Evolutionary conservation across 2,329 filamentous ascomycete species (phyloP).

Genomic region (Allantophomopsis cytisporea): DNA sequence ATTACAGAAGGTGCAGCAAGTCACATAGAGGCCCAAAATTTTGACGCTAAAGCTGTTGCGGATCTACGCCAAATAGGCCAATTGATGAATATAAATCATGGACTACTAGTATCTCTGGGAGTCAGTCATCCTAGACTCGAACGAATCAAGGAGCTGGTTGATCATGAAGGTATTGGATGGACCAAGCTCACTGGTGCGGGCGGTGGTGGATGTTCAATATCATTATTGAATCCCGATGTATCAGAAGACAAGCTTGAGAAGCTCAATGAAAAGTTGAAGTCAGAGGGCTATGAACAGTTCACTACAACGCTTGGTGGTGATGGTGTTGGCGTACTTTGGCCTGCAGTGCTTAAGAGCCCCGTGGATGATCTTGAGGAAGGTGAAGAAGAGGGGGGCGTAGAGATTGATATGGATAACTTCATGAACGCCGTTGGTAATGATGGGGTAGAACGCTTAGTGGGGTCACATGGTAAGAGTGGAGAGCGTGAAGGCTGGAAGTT

Average conservation of each 20-base stretch:
- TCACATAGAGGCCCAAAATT: conserved; percentile 45
- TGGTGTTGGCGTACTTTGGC: conserved; percentile 88
- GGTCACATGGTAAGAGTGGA: conserved; percentile 55
- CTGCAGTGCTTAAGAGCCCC: conserved; percentile 78
- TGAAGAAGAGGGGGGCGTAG: conserved; percentile 69
- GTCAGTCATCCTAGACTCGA: conserved; percentile 92
- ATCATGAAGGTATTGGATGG: conserved; percentile 84
- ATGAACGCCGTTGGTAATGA: conserved; percentile 72
- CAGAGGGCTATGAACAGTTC: conserved; percentile 72
- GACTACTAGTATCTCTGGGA: conserved; percentile 76
- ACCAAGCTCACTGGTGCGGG: conserved; percentile 95
- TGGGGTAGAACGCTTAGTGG: conserved; percentile 78
- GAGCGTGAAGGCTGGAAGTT: conserved; percentile 78
- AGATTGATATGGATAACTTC: conserved; percentile 85
- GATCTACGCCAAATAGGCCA: conserved; percentile 68
- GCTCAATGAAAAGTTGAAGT: conserved; percentile 50
- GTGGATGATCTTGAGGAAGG: conserved; percentile 65
- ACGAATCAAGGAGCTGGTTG: conserved; percentile 79
- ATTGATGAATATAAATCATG: conserved; percentile 88
- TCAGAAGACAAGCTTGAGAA: conserved; percentile 39
- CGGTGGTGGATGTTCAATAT: conserved; percentile 91
- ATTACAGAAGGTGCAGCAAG: conserved; percentile 43
- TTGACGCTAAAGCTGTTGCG: conserved; percentile 49
- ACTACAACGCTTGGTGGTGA: conserved; percentile 85
- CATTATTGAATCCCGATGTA: conserved; percentile 61